Percentiles rank a stretch among this genome's conserved stretches.
These are phyloP conservation scores for Cyclospora cayetanensis DNA, from an alignment of 169 alveolate genomes.

Conservation along the genomic window DNA sequence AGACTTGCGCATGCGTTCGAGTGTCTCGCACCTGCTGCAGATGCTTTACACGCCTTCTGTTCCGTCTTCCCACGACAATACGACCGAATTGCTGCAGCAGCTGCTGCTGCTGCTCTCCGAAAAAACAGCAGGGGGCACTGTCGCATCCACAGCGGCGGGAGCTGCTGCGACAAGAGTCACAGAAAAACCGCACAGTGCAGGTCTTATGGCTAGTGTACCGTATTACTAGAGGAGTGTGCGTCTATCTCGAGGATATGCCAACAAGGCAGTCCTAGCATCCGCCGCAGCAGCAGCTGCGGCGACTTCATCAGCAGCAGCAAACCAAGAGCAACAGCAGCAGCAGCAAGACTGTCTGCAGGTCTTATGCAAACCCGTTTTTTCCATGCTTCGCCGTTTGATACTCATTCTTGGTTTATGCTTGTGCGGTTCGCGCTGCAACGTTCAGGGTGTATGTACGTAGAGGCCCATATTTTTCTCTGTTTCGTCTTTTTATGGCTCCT, in stretches of 20 bases:
- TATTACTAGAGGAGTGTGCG: not conserved
- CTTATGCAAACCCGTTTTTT: not conserved
- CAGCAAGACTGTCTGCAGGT: not conserved
- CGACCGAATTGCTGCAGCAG: conserved; percentile 23
- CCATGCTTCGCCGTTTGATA: not conserved
- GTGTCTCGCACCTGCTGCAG: conserved; percentile 20
- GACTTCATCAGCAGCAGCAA: not conserved
- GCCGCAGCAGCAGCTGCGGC: not conserved
- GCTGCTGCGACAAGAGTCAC: conserved; percentile 11
- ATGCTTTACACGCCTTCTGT: not conserved
- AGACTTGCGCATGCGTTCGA: no score
- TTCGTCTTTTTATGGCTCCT: not conserved
- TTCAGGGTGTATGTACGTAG: not conserved
- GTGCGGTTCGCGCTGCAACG: not conserved
- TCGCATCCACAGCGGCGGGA: conserved; percentile 15
- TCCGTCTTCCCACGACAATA: not conserved
- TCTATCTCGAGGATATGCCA: not conserved
- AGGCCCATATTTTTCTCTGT: not conserved
- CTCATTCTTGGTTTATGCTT: not conserved
- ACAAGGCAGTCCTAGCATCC: not conserved
- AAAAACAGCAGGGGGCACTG: conserved; percentile 7
- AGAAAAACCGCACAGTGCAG: not conserved
- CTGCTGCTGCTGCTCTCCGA: conserved; percentile 30
- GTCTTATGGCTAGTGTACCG: not conserved
- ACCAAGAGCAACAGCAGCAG: not conserved